Percentiles rank a stretch among this genome's conserved stretches.
Conservation (phyloP, 192 early-diverging fungal species). For the Backusella circina region DNA sequence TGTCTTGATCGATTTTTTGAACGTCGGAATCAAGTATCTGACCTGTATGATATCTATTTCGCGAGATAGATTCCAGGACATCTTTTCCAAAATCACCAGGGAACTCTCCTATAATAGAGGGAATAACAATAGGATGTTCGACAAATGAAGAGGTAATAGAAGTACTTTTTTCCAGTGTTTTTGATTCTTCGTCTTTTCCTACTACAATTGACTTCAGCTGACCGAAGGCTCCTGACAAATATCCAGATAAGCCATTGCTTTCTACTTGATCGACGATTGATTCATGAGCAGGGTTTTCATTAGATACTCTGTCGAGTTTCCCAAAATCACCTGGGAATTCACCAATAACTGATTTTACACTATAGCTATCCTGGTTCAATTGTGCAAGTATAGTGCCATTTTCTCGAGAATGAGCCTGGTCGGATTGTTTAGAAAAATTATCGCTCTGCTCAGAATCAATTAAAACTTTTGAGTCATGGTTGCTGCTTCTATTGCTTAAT, state of each 20-base stretch:
- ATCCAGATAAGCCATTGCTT: background rate
- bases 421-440: background rate
- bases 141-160: background rate
- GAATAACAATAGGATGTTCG: background rate
- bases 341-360: background rate
- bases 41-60: background rate
- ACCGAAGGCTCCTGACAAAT: background rate
- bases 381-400: background rate
- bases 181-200: background rate
- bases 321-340: no score
- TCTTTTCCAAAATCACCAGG: background rate
- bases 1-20: background rate
- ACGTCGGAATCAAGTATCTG: no score
- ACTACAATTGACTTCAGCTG: background rate
- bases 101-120: background rate
- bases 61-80: no score
- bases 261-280: background rate
- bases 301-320: no score
- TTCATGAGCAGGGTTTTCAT: background rate
- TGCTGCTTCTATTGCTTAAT: background rate
- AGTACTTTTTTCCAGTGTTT: background rate
- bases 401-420: background rate
- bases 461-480: background rate
- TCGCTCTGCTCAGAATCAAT: background rate
- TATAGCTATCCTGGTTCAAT: background rate